phyloP scores from a whole-genome alignment of 345 rosid species.

The Physaria fendleri region DNA sequence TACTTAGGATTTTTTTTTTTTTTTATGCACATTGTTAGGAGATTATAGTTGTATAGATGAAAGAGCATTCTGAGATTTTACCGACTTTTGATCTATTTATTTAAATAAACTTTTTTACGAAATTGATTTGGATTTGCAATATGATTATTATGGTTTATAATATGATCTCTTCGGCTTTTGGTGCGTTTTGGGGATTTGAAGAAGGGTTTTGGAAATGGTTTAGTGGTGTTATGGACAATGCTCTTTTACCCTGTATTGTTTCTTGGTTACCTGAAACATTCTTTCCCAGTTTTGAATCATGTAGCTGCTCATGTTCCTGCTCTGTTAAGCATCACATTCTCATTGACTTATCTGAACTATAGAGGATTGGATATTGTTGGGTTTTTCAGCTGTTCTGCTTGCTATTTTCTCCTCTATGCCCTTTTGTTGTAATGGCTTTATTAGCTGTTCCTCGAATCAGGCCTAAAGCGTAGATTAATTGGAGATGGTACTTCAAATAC shows the following conservation, averaged over 20 bases:
- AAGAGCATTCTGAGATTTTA: too few relatives aligned
- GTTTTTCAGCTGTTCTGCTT: constrained; percentile 61
- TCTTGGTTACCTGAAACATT: constrained; percentile 85
- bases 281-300: constrained; percentile 54
- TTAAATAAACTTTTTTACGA: too few relatives aligned
- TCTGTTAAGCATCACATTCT: constrained; percentile 60
- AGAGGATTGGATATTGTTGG: constrained; percentile 85
- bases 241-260: constrained; percentile 82
- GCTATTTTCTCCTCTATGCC: constrained; percentile 68
- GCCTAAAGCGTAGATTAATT: constrained; percentile 58
- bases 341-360: constrained; percentile 77
- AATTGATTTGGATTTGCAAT: too few relatives aligned
- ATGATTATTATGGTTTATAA: too few relatives aligned
- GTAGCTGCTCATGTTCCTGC: constrained; percentile 69
- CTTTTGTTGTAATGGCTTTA: constrained; percentile 66
- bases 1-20: too few relatives aligned
- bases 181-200: constrained; percentile 91
- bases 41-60: too few relatives aligned
- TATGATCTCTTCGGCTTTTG: constrained; percentile 90
- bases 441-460: constrained; percentile 60
- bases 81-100: too few relatives aligned
- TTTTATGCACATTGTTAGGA: too few relatives aligned
- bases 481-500: constrained; percentile 89
- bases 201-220: constrained; percentile 98
- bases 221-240: constrained; percentile 97